Conservation (phyloP, 306 rosid species). For the Sechiopsis laciniata region DNA sequence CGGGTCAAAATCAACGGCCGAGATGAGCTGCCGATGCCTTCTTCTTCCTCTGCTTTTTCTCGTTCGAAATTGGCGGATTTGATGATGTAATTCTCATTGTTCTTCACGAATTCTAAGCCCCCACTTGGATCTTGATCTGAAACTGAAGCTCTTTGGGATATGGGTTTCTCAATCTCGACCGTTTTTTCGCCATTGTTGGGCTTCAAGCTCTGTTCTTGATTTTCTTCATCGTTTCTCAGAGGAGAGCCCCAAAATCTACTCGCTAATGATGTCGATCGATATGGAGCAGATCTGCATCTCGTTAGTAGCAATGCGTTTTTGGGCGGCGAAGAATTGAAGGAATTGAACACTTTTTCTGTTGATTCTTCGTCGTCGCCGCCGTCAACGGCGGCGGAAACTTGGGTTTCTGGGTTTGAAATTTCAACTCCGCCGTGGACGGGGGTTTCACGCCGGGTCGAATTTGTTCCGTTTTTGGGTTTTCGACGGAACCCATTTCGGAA, state of each 20-base stretch:
- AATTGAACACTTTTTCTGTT: slow-evolving; percentile 20
- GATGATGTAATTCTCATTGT: slow-evolving; percentile 8
- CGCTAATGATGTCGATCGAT: slow-evolving; percentile 76
- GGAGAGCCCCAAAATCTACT: slow-evolving; percentile 75
- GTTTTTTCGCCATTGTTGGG: slow-evolving; percentile 5
- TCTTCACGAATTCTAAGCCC: slow-evolving; percentile 22
- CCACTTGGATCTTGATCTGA: slow-evolving; percentile 30
- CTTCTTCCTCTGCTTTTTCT: slow-evolving; percentile 21
- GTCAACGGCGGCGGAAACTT: slow-evolving; percentile 8
- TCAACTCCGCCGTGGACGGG: slow-evolving; percentile 21
- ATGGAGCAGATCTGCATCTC: slow-evolving; percentile 79
- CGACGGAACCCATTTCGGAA: slow-evolving; percentile 33
- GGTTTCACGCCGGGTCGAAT: slow-evolving; percentile 27
- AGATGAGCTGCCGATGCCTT: not conserved
- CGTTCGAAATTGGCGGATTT: slow-evolving; percentile 26
- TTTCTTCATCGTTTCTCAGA: slow-evolving; percentile 23
- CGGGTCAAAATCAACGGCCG: slow-evolving; percentile 55
- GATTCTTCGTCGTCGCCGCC: slow-evolving; percentile 16
- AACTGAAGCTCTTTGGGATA: slow-evolving; percentile 30
- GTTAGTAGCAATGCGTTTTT: slow-evolving; percentile 66
- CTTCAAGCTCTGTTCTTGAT: slow-evolving; percentile 21
- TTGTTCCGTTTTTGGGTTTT: slow-evolving; percentile 26
- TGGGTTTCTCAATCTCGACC: slow-evolving; percentile 26
- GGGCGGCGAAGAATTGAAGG: slow-evolving; percentile 38
- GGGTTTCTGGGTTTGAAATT: slow-evolving; percentile 31